Percentiles rank a stretch among this genome's conserved stretches.
Conservation (phyloP, 176 grass and related monocot genomes). For the Areca catechu region DNA sequence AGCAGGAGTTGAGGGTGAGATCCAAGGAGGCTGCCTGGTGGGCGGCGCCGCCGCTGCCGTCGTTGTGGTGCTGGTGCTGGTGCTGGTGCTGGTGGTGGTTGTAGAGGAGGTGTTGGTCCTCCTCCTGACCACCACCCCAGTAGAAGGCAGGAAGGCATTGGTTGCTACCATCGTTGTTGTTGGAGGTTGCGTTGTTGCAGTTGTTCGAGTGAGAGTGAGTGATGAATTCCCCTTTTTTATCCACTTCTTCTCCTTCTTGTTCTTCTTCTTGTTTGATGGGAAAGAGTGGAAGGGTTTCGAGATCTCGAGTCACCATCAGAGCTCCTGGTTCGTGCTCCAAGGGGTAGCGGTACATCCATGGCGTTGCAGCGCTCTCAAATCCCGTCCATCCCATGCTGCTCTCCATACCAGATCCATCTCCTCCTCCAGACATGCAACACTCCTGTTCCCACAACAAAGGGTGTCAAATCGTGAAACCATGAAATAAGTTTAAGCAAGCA, state of each 20-base stretch:
- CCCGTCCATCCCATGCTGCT: background rate
- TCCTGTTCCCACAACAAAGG: constrained; percentile 23
- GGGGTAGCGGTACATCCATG: constrained; percentile 2
- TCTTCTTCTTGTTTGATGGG: constrained; percentile 17
- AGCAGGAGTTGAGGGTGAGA: constrained; percentile 51
- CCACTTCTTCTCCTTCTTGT: background rate
- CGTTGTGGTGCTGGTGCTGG: constrained; percentile 3
- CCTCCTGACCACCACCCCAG: background rate
- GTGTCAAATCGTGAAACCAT: background rate
- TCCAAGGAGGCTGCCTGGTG: constrained; percentile 36
- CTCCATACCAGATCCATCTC: background rate
- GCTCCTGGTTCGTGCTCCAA: background rate
- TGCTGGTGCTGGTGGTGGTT: too few relatives aligned
- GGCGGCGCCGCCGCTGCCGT: constrained; percentile 13
- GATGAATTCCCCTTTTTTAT: too few relatives aligned
- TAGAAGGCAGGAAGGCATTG: constrained; percentile 5
- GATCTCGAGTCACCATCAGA: constrained; percentile 10
- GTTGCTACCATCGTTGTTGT: background rate
- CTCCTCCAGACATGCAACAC: constrained; percentile 22
- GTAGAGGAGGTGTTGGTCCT: constrained; percentile 29
- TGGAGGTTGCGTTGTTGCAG: too few relatives aligned
- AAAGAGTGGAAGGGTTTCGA: constrained; percentile 60
- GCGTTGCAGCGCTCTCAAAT: background rate
- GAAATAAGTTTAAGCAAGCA: too few relatives aligned
- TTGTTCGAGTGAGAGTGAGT: too few relatives aligned